phyloP scores from a whole-genome alignment of 805 yeast genomes.

The Pichia californica region DNA sequence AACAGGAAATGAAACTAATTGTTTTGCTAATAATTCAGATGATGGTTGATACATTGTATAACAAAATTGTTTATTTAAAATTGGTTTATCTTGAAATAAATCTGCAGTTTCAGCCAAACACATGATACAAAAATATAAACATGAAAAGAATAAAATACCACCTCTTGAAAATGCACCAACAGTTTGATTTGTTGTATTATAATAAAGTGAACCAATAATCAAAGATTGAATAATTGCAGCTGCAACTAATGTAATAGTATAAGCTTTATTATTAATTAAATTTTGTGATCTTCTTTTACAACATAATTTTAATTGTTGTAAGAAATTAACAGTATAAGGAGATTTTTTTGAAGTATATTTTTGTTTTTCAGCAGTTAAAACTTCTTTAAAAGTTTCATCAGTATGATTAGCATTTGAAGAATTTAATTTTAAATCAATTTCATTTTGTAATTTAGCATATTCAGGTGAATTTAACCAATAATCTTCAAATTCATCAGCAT shows the following conservation, averaged over 20 bases:
- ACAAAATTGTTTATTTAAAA: conserved; percentile 57
- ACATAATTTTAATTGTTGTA: conserved; percentile 46
- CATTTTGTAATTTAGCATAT: conserved; percentile 32
- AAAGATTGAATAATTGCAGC: conserved; percentile 53
- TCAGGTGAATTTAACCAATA: conserved; percentile 56
- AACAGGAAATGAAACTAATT: conserved; percentile 51
- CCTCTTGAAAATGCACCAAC: conserved; percentile 56
- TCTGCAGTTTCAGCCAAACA: conserved; percentile 56
- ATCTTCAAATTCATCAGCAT: conserved; percentile 52
- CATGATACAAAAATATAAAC: conserved; percentile 53
- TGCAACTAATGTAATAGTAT: conserved; percentile 41
- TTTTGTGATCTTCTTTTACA: conserved; percentile 48
- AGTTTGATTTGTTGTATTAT: conserved; percentile 42
- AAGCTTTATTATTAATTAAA: conserved; percentile 50
- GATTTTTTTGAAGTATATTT: conserved; percentile 34
- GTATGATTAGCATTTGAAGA: conserved; percentile 28
- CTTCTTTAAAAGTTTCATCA: conserved; percentile 24
- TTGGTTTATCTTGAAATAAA: conserved; percentile 54
- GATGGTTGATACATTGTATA: conserved; percentile 64
- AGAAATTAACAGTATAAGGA: conserved; percentile 35
- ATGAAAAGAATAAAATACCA: conserved; percentile 55
- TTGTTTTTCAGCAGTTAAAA: conserved; percentile 31
- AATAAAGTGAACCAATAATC: conserved; percentile 55
- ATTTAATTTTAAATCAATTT: conserved; percentile 32
- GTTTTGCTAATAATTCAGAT: conserved; percentile 55